Percentiles rank a stretch among this genome's conserved stretches.
phyloP scores from a whole-genome alignment of 1,139 yeast genomes.

The Pichia sp. region DNA sequence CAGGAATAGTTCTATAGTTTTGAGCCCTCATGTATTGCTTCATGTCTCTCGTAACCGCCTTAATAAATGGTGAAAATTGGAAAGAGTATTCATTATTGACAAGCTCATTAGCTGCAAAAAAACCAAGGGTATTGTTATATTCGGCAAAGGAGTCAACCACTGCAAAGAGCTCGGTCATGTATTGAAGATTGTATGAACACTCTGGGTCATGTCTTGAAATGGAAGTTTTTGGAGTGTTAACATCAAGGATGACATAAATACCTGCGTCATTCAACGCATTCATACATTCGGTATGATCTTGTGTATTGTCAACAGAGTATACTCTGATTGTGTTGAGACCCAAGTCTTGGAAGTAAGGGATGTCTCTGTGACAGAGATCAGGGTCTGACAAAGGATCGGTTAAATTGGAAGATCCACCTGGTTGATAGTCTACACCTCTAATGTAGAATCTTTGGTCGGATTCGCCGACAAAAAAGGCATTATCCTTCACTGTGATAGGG shows the following conservation, averaged over 20 bases:
- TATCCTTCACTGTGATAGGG: conserved; percentile 57
- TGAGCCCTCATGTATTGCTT: conserved; percentile 44
- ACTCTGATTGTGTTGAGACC: conserved; percentile 66
- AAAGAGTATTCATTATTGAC: conserved; percentile 42
- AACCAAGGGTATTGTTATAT: conserved; percentile 44
- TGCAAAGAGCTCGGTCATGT: conserved; percentile 48
- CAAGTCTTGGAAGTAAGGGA: conserved; percentile 50
- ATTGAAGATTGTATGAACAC: conserved; percentile 47
- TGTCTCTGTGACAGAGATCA: conserved; percentile 41
- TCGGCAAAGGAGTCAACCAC: conserved; percentile 44
- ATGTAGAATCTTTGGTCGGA: conserved; percentile 39
- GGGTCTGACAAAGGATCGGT: conserved; percentile 42
- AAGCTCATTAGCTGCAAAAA: conserved; percentile 58
- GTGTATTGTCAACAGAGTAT: conserved; percentile 65
- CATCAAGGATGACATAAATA: conserved; percentile 61
- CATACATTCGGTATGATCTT: conserved; percentile 64
- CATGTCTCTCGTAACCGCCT: conserved; percentile 56
- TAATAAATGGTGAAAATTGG: conserved; percentile 47
- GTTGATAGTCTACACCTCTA: conserved; percentile 56
- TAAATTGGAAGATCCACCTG: conserved; percentile 41
- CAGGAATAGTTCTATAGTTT: conserved; percentile 44
- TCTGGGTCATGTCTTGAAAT: conserved; percentile 49
- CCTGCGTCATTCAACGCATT: conserved; percentile 55
- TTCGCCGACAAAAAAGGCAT: conserved; percentile 57
- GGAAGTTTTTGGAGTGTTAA: conserved; percentile 59